Conservation (phyloP, 768 basidiomycete genomes). For the Lactarius sanguifluus region DNA sequence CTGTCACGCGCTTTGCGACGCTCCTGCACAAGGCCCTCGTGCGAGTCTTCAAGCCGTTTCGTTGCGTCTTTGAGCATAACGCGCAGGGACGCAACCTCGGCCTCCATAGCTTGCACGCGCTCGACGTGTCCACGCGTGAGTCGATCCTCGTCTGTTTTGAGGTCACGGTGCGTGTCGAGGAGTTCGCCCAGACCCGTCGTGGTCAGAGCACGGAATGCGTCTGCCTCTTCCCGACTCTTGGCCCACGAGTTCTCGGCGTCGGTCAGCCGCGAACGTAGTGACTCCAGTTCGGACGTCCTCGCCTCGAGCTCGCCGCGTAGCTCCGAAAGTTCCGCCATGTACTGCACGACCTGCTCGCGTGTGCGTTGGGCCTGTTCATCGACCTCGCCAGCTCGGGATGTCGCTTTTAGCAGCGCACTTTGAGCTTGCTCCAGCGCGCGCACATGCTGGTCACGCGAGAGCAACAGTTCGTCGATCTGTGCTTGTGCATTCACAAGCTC, state of each 20-base stretch:
- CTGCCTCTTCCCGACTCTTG: slow-evolving; percentile 91
- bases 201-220: slow-evolving; percentile 82
- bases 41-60: slow-evolving; percentile 67
- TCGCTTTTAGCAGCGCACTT: slow-evolving; percentile 70
- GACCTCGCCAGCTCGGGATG: slow-evolving; percentile 75
- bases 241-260: slow-evolving; percentile 91
- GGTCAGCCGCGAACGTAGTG: slow-evolving; percentile 58
- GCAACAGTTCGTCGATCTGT: slow-evolving; percentile 69
- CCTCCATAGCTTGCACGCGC: slow-evolving; percentile 77
- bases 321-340: slow-evolving; percentile 78
- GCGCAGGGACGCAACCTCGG: slow-evolving; percentile 72
- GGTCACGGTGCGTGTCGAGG: slow-evolving; percentile 82
- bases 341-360: slow-evolving; percentile 61
- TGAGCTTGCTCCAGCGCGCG: slow-evolving; percentile 86
- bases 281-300: slow-evolving; percentile 69
- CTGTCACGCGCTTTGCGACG: slow-evolving; percentile 60
- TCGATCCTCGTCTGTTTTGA: slow-evolving; percentile 82
- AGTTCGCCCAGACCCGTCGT: slow-evolving; percentile 85
- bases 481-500: slow-evolving; percentile 64
- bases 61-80: slow-evolving; percentile 77
- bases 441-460: slow-evolving; percentile 79
- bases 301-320: slow-evolving; percentile 80
- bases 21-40: slow-evolving; percentile 65
- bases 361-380: slow-evolving; percentile 71
- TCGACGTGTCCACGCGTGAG: slow-evolving; percentile 73